Conservation (phyloP, 2,329 filamentous ascomycete species). For the Aspergillus melleus region DNA sequence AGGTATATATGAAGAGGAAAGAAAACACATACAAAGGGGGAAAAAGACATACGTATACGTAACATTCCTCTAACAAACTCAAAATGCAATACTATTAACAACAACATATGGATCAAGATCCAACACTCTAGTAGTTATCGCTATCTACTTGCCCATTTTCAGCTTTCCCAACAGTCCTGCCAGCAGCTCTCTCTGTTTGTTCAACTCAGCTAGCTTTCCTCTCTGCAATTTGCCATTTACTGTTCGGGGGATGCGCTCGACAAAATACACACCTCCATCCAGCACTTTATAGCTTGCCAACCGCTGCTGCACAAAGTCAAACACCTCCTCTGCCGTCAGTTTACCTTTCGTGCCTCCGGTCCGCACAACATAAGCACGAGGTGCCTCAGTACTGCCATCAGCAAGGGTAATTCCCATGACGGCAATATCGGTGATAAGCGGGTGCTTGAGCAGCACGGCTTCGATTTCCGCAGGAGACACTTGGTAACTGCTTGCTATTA, state of each 20-base stretch:
- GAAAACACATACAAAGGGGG: too few species aligned
- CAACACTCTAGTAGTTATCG: neutral
- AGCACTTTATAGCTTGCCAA: slow-evolving; percentile 46
- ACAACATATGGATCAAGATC: neutral
- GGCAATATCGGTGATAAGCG: slow-evolving; percentile 39
- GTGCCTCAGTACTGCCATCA: slow-evolving; percentile 25
- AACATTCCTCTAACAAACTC: too few species aligned
- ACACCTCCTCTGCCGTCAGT: slow-evolving; percentile 36
- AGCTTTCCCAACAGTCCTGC: slow-evolving; percentile 1
- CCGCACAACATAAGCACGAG: slow-evolving; percentile 43
- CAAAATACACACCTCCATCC: slow-evolving; percentile 43
- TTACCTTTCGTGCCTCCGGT: slow-evolving; percentile 3
- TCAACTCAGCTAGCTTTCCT: slow-evolving; percentile 24
- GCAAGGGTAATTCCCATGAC: slow-evolving; percentile 37
- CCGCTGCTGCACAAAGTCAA: slow-evolving; percentile 31
- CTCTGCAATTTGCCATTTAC: slow-evolving; percentile 45
- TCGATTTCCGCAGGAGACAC: slow-evolving; percentile 45
- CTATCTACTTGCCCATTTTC: neutral
- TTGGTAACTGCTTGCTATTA: slow-evolving; percentile 30
- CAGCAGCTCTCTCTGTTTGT: slow-evolving; percentile 19
- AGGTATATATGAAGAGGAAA: too few species aligned
- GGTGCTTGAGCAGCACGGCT: slow-evolving; percentile 38
- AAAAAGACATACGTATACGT: too few species aligned
- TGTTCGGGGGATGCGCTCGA: slow-evolving; percentile 43
- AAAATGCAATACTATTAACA: neutral